Evolutionary conservation across 805 yeast genomes (phyloP).

Genomic region (Tanozyma kutaoensis): DNA sequence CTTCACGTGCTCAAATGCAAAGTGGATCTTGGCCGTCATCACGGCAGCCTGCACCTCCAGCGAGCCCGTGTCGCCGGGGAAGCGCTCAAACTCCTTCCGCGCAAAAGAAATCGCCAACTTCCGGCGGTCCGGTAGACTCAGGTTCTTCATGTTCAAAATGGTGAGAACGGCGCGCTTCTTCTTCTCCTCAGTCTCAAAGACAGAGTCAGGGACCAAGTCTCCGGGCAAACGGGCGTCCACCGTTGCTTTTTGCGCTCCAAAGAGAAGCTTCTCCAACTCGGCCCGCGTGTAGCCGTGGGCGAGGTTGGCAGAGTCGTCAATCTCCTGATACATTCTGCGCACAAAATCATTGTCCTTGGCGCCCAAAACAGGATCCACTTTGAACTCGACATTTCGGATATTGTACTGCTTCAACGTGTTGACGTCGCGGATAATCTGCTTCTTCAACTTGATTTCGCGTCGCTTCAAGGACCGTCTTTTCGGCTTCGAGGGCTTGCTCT

Average conservation of each 20-base stretch:
- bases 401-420: conserved; percentile 25
- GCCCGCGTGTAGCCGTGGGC: conserved; percentile 42
- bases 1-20: conserved; percentile 57
- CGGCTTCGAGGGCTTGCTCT: conserved; percentile 16
- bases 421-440: conserved; percentile 25
- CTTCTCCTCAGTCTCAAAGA: conserved; percentile 26
- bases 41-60: conserved; percentile 95
- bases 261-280: conserved; percentile 65
- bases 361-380: conserved; percentile 81
- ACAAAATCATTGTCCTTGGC: conserved; percentile 52
- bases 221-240: conserved; percentile 23
- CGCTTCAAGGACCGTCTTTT: conserved; percentile 20
- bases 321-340: conserved; percentile 49
- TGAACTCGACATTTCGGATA: conserved; percentile 15
- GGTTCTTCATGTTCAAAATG: conserved; percentile 62
- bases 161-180: conserved; percentile 61
- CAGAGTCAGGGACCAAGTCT: conserved; percentile 13
- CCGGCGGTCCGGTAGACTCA: conserved; percentile 43
- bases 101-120: conserved; percentile 54
- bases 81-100: conserved; percentile 64
- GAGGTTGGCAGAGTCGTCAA: conserved; percentile 52
- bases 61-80: conserved; percentile 87
- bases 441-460: conserved; percentile 25
- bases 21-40: conserved; percentile 68
- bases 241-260: conserved; percentile 61